Base-by-base conservation (phyloP, 441 rosid genomes). In the Corymbia calophylla region DNA sequence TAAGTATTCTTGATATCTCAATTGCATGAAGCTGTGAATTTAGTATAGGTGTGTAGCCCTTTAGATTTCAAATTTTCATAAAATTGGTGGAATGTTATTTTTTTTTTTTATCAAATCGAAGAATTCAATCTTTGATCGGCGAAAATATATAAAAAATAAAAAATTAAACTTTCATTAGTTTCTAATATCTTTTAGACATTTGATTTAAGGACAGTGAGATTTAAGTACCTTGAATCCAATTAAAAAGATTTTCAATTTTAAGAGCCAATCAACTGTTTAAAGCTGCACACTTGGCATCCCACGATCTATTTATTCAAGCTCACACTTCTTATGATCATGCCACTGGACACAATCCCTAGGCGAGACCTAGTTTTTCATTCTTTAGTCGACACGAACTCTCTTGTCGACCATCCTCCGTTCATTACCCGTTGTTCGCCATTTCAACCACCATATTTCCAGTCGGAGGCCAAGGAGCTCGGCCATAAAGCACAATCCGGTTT, bases 211-310 rank as follows among this genome's bases (percentile, higher is more conserved):
- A 68, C 8, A 8, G 1, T 32, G 77, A 68, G 16, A 66, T 66
- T 66, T 35, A 66, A 17, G 11, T 8, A 66, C 32, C 4, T 16
- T 12, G 12, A 11, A 31, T 66, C 39, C 6, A 0, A 8, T 17
- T 31, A 17, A 66, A 66, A 32, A 31, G 0, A 32, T 11, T 60
- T 12, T 27, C 31, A 12, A 60, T 3, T 16, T 60, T 6, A 27
- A 27, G 66, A 60, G 66, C 66, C 66, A 12, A 25, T 27, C 16
- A 8, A 60, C 68, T 31, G 27, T 60, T 60, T 27, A 27, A 7
- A 27, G 66, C 14, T 10, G 14, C 12, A 58, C n/a, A 60, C 0
- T 27, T 5, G 66, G 31, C 31, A 27, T n/a, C 16, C 62, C 62
- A 9, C 13, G 0, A 56, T 56, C 3, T 9, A 56, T 23, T 23